These are phyloP conservation scores for Hypoxylon fragiforme DNA, from an alignment of 495 filamentous ascomycete species.

Conservation along the genomic window DNA sequence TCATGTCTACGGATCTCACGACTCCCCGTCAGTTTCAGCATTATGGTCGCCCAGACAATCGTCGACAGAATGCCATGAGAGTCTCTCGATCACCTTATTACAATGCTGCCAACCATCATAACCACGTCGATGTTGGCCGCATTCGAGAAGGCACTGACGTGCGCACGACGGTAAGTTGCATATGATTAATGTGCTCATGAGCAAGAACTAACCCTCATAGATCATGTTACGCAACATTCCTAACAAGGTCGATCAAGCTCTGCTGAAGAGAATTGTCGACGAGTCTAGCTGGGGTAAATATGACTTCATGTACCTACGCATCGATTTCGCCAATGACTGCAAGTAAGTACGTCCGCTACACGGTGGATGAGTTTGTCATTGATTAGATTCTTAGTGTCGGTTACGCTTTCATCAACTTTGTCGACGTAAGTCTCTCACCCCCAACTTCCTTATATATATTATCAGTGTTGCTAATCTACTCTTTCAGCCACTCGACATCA, in stretches of 20 bases:
- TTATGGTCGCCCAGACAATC: conserved; percentile 35
- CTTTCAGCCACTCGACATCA: conserved; percentile 68
- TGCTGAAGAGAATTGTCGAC: conserved; percentile 79
- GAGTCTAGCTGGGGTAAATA: conserved; percentile 77
- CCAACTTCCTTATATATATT: background rate
- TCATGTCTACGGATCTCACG: conserved; percentile 21
- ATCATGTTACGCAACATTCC: conserved; percentile 97
- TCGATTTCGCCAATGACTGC: conserved; percentile 88
- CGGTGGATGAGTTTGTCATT: conserved; percentile 26
- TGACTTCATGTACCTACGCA: conserved; percentile 94
- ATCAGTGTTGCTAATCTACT: conserved; percentile 35
- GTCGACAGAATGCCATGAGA: conserved; percentile 48
- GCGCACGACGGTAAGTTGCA: conserved; percentile 67
- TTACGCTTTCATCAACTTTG: conserved; percentile 97
- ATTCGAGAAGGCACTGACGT: conserved; percentile 70
- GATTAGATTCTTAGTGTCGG: conserved; percentile 69
- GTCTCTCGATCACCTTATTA: conserved; percentile 45
- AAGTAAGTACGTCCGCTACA: conserved; percentile 61
- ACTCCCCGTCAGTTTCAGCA: conserved; percentile 35
- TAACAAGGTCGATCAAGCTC: conserved; percentile 81
- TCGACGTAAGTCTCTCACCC: conserved; percentile 61
- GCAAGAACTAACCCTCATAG: conserved; percentile 45
- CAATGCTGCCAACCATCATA: conserved; percentile 58
- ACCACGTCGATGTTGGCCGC: conserved; percentile 65
- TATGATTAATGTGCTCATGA: background rate